Percentiles rank a stretch among this genome's conserved stretches.
Evolutionary conservation across 306 rosid species (phyloP).

Genomic region (Arachis hypogaea): DNA sequence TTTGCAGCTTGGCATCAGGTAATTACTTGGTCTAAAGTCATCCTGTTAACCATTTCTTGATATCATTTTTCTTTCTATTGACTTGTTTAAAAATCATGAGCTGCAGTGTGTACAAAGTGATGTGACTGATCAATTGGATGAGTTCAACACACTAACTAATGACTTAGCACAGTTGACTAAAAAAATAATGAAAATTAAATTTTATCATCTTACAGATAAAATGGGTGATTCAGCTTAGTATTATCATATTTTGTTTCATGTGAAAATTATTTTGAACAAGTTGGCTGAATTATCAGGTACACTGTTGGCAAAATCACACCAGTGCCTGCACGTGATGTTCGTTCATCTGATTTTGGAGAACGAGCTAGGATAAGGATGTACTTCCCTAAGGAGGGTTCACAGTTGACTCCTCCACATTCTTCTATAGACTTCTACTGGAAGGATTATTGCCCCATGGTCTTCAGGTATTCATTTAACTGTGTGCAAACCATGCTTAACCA

Average conservation of each 20-base stretch:
- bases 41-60: not conserved
- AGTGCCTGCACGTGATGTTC: conserved; percentile 93
- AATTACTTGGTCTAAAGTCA: conserved; percentile 20
- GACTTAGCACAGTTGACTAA: not conserved
- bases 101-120: not conserved
- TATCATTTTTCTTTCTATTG: not conserved
- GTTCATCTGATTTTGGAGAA: conserved; percentile 88
- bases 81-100: conserved; percentile 14
- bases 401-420: conserved; percentile 86
- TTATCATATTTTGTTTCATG: not conserved
- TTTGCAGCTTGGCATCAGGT: conserved; percentile 66
- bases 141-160: conserved; percentile 9
- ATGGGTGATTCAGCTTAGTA: conserved; percentile 13
- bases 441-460: conserved; percentile 99
- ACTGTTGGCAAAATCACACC: conserved; percentile 99
- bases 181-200: not conserved
- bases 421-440: conserved; percentile 92
- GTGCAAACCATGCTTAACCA: conserved; percentile 18
- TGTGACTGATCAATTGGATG: not conserved
- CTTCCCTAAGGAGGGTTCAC: conserved; percentile 88
- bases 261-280: conserved; percentile 30
- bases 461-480: conserved; percentile 67
- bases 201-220: conserved; percentile 5
- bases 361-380: conserved; percentile 93
- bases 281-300: conserved; percentile 70